Evolutionary conservation across 495 filamentous ascomycete species (phyloP).

Genomic region (Tricharina praecox): DNA sequence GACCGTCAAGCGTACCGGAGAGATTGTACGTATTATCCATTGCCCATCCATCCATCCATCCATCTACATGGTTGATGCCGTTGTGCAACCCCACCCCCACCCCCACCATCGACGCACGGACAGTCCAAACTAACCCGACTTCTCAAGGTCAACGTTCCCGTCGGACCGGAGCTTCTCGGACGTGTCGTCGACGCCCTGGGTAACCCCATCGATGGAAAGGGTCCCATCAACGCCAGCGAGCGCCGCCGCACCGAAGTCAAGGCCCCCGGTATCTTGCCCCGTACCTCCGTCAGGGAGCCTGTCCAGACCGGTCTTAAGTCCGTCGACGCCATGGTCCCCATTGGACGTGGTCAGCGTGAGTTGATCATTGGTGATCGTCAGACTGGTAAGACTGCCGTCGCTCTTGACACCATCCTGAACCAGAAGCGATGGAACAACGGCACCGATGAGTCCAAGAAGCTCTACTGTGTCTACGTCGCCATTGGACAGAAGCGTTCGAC

Average conservation of each 20-base stretch:
- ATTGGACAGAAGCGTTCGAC: slow-evolving; percentile 99
- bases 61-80: no score
- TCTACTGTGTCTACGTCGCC: slow-evolving; percentile 98
- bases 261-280: slow-evolving; percentile 95
- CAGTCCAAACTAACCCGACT: slow-evolving; percentile 4
- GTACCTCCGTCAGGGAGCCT: slow-evolving; percentile 90
- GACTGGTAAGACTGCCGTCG: slow-evolving; percentile 98
- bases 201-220: slow-evolving; percentile 99
- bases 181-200: slow-evolving; percentile 97
- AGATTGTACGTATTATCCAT: slow-evolving; percentile 62
- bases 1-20: slow-evolving; percentile 97
- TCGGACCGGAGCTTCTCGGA: slow-evolving; percentile 80
- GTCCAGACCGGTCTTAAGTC: slow-evolving; percentile 99
- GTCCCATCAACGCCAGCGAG: slow-evolving; percentile 76
- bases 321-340: slow-evolving; percentile 98
- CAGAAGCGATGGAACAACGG: slow-evolving; percentile 93
- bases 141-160: slow-evolving; percentile 81
- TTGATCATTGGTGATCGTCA: slow-evolving; percentile 99
- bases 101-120: no score
- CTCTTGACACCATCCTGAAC: slow-evolving; percentile 95
- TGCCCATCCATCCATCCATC: no score
- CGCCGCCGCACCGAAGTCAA: slow-evolving; percentile 96
- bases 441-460: slow-evolving; percentile 86
- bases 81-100: no score
- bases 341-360: slow-evolving; percentile 99